Conservation (phyloP, 73 alveolate genomes). For the Paraurostyla sp. region DNA sequence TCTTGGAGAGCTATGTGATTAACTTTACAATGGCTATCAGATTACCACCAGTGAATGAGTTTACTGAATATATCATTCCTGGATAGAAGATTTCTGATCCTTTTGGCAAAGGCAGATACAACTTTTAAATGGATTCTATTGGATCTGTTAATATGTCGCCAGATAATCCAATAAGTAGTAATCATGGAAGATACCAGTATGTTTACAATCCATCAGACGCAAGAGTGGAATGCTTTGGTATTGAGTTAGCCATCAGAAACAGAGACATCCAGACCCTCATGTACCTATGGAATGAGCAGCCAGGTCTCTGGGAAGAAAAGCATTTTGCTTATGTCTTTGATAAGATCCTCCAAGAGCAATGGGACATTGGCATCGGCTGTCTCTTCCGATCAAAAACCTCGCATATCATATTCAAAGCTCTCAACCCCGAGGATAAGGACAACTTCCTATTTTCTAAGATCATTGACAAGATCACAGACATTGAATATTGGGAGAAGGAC, state of each 20-base stretch:
- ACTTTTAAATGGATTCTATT: background rate
- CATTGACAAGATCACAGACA: constrained; percentile 40
- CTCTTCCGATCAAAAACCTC: constrained; percentile 56
- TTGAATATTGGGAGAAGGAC: constrained; percentile 50
- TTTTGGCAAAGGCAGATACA: constrained; percentile 7
- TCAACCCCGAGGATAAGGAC: constrained; percentile 49
- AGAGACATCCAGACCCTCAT: constrained; percentile 1
- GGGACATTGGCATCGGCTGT: constrained; percentile 51
- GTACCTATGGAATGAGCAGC: constrained; percentile 36
- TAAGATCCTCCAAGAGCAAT: constrained; percentile 34
- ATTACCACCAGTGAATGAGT: constrained; percentile 57
- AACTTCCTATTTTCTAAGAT: constrained; percentile 58
- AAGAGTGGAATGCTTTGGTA: constrained; percentile 58
- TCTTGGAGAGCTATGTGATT: constrained; percentile 2
- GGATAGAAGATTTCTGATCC: constrained; percentile 8
- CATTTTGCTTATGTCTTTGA: constrained; percentile 58
- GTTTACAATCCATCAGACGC: constrained; percentile 54
- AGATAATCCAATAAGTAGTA: background rate
- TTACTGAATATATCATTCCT: constrained; percentile 53
- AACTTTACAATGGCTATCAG: constrained; percentile 39
- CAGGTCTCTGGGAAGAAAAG: constrained; percentile 47
- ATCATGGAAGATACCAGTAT: background rate
- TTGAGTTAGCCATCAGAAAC: constrained; percentile 52
- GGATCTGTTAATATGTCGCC: background rate
- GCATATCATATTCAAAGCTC: constrained; percentile 29